phyloP scores from a whole-genome alignment of 495 filamentous ascomycete species.

The Hypoxylon intermedium region DNA sequence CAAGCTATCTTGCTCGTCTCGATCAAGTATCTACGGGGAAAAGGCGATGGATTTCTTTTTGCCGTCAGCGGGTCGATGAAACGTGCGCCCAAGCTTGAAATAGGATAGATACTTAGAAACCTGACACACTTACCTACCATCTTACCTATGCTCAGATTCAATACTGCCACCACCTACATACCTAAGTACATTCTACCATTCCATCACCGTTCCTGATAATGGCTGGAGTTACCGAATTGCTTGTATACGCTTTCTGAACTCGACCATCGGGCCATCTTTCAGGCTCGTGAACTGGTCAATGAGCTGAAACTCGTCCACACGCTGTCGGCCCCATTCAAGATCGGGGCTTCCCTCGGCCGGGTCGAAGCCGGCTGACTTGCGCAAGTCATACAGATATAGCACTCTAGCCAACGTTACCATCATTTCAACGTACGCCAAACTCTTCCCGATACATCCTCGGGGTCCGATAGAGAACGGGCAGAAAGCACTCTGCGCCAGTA shows the following conservation, averaged over 20 bases:
- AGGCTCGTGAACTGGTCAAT: conserved; percentile 64
- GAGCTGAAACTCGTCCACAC: conserved; percentile 60
- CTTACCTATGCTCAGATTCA: too few relatives aligned
- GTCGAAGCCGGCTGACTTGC: conserved; percentile 51
- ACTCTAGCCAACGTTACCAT: conserved; percentile 55
- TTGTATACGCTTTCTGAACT: conserved; percentile 55
- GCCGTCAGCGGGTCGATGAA: too few relatives aligned
- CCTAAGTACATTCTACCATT: too few relatives aligned
- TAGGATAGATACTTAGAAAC: too few relatives aligned
- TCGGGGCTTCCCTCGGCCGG: conserved; percentile 51
- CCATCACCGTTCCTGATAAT: not conserved
- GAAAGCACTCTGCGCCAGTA: conserved; percentile 59
- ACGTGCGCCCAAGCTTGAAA: too few relatives aligned
- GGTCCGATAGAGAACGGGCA: conserved; percentile 65
- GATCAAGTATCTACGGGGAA: too few relatives aligned
- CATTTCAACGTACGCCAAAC: conserved; percentile 63
- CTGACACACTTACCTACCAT: too few relatives aligned
- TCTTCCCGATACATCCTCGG: conserved; percentile 65
- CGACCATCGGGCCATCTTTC: conserved; percentile 64
- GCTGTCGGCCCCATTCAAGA: conserved; percentile 55
- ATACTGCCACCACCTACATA: too few relatives aligned
- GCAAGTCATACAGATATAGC: conserved; percentile 58
- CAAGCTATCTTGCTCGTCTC: not conserved
- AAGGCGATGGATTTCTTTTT: too few relatives aligned
- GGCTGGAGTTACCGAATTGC: not conserved